These are phyloP conservation scores for Trichomonas vaginalis DNA, from an alignment of 208 protist species.

Conservation along the genomic window DNA sequence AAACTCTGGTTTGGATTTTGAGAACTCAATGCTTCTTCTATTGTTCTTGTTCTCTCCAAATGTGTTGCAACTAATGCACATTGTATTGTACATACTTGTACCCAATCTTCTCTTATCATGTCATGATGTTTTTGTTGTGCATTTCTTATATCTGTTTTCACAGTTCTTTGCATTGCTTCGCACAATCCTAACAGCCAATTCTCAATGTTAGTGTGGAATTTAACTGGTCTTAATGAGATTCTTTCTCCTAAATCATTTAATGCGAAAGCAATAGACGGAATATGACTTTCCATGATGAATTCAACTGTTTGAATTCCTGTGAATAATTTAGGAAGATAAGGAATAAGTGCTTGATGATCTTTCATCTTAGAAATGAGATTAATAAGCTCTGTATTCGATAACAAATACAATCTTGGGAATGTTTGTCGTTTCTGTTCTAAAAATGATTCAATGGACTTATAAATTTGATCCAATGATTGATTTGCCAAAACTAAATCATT, in stretches of 20 bases:
- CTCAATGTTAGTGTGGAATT: constrained; percentile 67
- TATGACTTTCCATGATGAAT: constrained; percentile 21
- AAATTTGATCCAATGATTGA: constrained; percentile 70
- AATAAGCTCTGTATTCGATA: constrained; percentile 68
- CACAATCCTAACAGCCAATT: constrained; percentile 86
- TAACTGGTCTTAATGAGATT: constrained; percentile 70
- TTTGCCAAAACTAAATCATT: constrained; percentile 28
- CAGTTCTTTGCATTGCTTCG: constrained; percentile 11
- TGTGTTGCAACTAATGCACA: constrained; percentile 68
- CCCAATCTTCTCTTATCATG: constrained; percentile 57
- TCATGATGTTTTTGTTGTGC: constrained; percentile 26
- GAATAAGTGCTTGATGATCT: constrained; percentile 40
- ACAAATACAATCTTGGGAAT: constrained; percentile 54
- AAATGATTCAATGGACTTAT: constrained; percentile 80
- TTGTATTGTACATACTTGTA: constrained; percentile 66
- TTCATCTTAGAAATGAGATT: constrained; percentile 70
- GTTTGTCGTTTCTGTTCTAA: constrained; percentile 46
- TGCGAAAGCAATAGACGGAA: constrained; percentile 41
- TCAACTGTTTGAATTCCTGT: constrained; percentile 24
- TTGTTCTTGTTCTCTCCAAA: constrained; percentile 66
- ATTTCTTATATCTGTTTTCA: constrained; percentile 5
- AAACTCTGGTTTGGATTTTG: constrained; percentile 82
- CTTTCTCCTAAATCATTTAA: constrained; percentile 75
- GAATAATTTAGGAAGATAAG: constrained; percentile 46
- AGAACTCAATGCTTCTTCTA: constrained; percentile 58